Evolutionary conservation across 768 basidiomycete genomes (phyloP).

Genomic region (Boletellus ananas): DNA sequence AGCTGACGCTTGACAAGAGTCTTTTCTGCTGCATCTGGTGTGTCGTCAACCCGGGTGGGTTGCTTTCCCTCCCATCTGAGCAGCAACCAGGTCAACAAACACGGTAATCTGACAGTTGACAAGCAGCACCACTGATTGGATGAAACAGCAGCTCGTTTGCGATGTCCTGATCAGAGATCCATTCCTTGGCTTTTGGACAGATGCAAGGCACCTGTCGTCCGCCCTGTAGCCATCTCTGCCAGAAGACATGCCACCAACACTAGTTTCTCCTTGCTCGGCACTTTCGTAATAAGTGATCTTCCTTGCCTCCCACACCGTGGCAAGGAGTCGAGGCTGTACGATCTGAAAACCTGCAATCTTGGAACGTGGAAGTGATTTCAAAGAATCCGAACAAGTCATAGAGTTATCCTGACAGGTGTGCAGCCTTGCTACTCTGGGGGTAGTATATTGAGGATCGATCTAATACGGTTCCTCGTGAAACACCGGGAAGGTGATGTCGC

Average conservation of each 20-base stretch:
- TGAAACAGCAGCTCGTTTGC: constrained; percentile 7
- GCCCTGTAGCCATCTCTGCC: not conserved
- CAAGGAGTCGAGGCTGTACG: constrained; percentile 13
- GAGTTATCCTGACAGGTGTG: constrained; percentile 25
- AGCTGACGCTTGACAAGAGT: constrained; percentile 16
- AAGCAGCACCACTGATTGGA: constrained; percentile 9
- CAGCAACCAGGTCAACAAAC: not conserved
- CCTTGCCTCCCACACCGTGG: constrained; percentile 18
- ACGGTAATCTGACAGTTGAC: constrained; percentile 13
- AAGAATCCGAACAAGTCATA: constrained; percentile 16
- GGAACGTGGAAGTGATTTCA: not conserved
- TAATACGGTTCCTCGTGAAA: constrained; percentile 12
- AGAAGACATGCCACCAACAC: constrained; percentile 17
- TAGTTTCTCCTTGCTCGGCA: not conserved
- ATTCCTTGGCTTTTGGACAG: constrained; percentile 5
- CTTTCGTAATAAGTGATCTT: constrained; percentile 7
- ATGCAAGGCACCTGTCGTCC: constrained; percentile 6
- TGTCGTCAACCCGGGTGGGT: constrained; percentile 4
- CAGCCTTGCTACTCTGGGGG: not conserved
- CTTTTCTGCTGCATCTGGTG: constrained; percentile 22
- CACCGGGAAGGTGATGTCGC: not conserved
- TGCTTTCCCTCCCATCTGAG: not conserved
- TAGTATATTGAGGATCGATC: not conserved
- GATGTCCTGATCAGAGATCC: constrained; percentile 15
- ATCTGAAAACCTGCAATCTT: not conserved